These are phyloP conservation scores for Diatrype stigma DNA, from an alignment of 2,329 filamentous ascomycete species.

Conservation along the genomic window DNA sequence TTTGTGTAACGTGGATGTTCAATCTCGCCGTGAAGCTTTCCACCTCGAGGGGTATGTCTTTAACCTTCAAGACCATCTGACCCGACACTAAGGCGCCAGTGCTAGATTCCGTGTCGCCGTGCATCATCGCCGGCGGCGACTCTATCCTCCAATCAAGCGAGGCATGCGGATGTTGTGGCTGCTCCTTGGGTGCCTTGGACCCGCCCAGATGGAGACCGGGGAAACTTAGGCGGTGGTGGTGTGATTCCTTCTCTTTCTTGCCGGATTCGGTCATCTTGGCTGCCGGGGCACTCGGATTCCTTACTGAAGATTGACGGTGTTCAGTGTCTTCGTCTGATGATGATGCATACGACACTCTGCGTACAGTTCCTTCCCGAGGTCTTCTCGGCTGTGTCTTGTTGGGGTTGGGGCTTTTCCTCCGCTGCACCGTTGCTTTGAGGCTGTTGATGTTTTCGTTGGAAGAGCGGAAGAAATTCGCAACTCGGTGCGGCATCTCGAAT, in stretches of 20 bases:
- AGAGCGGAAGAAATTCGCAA: slow-evolving; percentile 53
- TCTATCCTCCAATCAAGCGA: slow-evolving; percentile 63
- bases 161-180: slow-evolving; percentile 34
- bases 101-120: slow-evolving; percentile 69
- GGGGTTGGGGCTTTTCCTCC: slow-evolving; percentile 25
- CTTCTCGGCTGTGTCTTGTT: slow-evolving; percentile 15
- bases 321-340: slow-evolving; percentile 32
- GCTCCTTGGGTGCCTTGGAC: slow-evolving; percentile 35
- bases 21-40: slow-evolving; percentile 71
- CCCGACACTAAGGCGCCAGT: slow-evolving; percentile 83
- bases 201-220: slow-evolving; percentile 39
- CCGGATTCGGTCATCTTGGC: slow-evolving; percentile 34
- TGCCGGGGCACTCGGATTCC: slow-evolving; percentile 13
- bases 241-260: slow-evolving; percentile 36
- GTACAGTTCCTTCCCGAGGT: slow-evolving; percentile 28
- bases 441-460: slow-evolving; percentile 52
- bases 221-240: slow-evolving; percentile 31
- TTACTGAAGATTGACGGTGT: slow-evolving; percentile 18
- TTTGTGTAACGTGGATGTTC: slow-evolving; percentile 66
- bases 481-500: slow-evolving; percentile 53
- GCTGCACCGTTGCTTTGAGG: slow-evolving; percentile 38
- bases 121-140: slow-evolving; percentile 81
- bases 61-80: slow-evolving; percentile 70
- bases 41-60: slow-evolving; percentile 62
- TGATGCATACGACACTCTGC: slow-evolving; percentile 32